phyloP scores from a whole-genome alignment of 2,329 filamentous ascomycete species.

The Nemania sp. region DNA sequence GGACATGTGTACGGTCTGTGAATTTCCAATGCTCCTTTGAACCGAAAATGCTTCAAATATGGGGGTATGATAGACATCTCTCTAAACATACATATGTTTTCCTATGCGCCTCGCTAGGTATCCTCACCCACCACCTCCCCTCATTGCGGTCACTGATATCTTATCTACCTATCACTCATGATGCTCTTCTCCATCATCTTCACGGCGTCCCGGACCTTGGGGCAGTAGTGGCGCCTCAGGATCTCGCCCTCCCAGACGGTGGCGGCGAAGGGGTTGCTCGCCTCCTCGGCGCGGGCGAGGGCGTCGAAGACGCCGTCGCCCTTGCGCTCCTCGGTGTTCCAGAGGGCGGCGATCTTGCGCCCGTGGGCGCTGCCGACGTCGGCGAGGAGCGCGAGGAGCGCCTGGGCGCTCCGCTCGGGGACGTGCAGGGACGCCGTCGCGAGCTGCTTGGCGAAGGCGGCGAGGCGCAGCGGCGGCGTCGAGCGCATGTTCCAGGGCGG shows the following conservation, averaged over 20 bases:
- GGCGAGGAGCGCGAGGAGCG: slow-evolving; percentile 75
- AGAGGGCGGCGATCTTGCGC: slow-evolving; percentile 81
- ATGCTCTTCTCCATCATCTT: slow-evolving; percentile 71
- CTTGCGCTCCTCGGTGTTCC: slow-evolving; percentile 92
- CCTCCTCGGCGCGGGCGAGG: slow-evolving; percentile 73
- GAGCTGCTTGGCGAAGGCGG: slow-evolving; percentile 90
- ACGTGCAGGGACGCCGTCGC: slow-evolving; percentile 81
- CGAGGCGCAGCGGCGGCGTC: slow-evolving; percentile 81
- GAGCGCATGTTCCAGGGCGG: slow-evolving; percentile 74
- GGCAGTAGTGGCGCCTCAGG: slow-evolving; percentile 82
- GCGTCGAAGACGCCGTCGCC: slow-evolving; percentile 88
- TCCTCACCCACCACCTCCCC: not conserved
- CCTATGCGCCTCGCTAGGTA: not conserved
- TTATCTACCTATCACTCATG: slow-evolving; percentile 44
- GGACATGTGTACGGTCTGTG: not conserved
- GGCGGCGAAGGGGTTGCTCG: slow-evolving; percentile 85
- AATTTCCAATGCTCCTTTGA: not conserved
- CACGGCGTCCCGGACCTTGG: slow-evolving; percentile 78
- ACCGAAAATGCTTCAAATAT: not conserved
- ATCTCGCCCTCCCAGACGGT: slow-evolving; percentile 95
- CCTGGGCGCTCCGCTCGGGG: slow-evolving; percentile 86
- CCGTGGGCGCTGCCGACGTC: slow-evolving; percentile 82
- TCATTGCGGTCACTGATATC: not conserved
- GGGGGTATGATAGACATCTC: slow-evolving; percentile 2
- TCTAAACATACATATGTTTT: not conserved